Evolutionary conservation across 768 basidiomycete genomes (phyloP), one percentile per base, ranked within the genome.

Genomic region (Suillus paluster): DNA sequence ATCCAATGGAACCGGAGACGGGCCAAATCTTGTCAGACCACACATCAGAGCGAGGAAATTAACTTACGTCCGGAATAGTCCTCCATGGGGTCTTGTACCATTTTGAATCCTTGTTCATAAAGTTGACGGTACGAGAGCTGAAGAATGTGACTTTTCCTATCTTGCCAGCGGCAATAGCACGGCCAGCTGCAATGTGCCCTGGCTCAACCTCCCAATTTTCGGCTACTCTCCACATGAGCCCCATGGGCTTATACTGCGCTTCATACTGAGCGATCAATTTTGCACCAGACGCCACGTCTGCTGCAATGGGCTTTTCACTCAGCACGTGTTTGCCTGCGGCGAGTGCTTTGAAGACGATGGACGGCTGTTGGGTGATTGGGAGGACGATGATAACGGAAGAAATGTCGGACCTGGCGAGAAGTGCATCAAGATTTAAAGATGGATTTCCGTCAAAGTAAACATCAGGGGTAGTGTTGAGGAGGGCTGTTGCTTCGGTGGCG

Each of bases 31-130:
- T 23, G 46, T 68, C 46, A 57, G 50, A 49, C 60, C 36, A 48
- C 2, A 33, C 36, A 56, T 30, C 19, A 23, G 14, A 19, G 53
- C 21, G 57, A 64, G 41, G 49, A 52, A 48, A 53, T 38, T 15
- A 14, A 81, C 87, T 68, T 67, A 91, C 90, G 64, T 92, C 91
- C 25, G 94, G 93, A 54, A 90, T 78, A 2, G 89, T 90, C 44
- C 94, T 80, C 94, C 94, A 95, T 41, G 87, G 84, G 0, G 92
- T 94, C 57, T 91, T 88, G 71, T 92, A 91, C 81, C 86, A 95
- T 70, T 89, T 89, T 27, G 82, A 84, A 15, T 84, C 83, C 70
- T 84, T 78, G 64, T 87, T 84, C 63, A 92, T 78, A 64, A 80
- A 79, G 64, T 80, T 81, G 30, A 86, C 77, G 3, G 80, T 78